A percentile compares a stretch with the other conserved stretches of the same genome.
These are phyloP conservation scores for Nicotiana rustica DNA, from an alignment of 305 asterid genomes.

Conservation along the genomic window DNA sequence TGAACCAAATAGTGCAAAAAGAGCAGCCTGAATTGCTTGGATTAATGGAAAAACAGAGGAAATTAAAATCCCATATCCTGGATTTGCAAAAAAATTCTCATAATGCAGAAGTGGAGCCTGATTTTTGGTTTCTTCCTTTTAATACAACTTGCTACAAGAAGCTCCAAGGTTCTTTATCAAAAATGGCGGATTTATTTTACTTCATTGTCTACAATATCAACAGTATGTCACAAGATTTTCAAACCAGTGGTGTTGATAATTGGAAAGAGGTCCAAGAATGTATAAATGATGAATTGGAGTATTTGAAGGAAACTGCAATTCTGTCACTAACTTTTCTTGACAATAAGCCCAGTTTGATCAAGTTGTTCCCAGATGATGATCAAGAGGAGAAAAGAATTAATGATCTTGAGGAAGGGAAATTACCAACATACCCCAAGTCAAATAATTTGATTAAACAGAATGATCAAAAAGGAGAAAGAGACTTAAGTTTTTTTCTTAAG, in stretches of 20 bases:
- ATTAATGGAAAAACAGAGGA: constrained; percentile 40
- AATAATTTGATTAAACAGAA: background rate
- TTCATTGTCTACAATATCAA: constrained; percentile 52
- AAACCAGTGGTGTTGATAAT: background rate
- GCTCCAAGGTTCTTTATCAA: constrained; percentile 50
- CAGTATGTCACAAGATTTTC: constrained; percentile 41
- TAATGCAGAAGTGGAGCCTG: constrained; percentile 70
- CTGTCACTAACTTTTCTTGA: constrained; percentile 41
- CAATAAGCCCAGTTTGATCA: constrained; percentile 17
- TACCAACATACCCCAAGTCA: too few relatives aligned
- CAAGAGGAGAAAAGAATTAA: constrained; percentile 35
- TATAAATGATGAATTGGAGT: constrained; percentile 43
- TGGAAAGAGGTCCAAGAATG: constrained; percentile 45
- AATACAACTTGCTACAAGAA: constrained; percentile 55
- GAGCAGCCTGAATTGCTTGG: constrained; percentile 26
- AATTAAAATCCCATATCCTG: constrained; percentile 42
- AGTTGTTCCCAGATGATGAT: constrained; percentile 36
- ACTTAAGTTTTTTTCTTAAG: constrained; percentile 32
- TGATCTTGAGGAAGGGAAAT: constrained; percentile 51
- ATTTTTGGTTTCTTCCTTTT: constrained; percentile 79
- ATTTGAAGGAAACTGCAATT: constrained; percentile 46
- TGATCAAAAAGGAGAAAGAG: constrained; percentile 29
- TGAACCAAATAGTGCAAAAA: constrained; percentile 39
- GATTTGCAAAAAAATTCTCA: constrained; percentile 44
- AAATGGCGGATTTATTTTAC: constrained; percentile 47